A percentile compares a stretch with the other conserved stretches of the same genome.
Evolutionary conservation across 805 yeast species (phyloP).

Genomic region (Wickerhamomyces hampshirensis): DNA sequence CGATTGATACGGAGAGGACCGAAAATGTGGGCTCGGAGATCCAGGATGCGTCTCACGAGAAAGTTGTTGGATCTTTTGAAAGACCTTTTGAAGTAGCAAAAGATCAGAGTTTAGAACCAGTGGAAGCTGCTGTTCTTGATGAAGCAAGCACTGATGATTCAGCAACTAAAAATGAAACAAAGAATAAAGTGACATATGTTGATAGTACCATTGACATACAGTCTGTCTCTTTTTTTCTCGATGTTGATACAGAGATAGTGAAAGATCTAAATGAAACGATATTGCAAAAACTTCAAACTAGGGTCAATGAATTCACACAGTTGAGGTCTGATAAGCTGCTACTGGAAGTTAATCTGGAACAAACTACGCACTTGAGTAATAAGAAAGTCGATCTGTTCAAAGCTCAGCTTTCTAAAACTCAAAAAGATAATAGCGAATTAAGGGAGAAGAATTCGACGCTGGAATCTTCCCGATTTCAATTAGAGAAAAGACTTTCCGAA

Average conservation of each 20-base stretch:
- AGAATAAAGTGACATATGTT: too few relatives aligned
- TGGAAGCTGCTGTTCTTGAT: neutral
- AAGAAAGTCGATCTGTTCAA: conserved; percentile 31
- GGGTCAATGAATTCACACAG: conserved; percentile 30
- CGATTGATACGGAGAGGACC: neutral
- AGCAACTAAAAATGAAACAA: neutral
- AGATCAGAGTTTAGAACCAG: neutral
- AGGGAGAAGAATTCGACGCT: conserved; percentile 19
- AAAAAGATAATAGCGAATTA: conserved; percentile 21
- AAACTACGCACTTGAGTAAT: conserved; percentile 29
- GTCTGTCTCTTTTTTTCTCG: conserved; percentile 31
- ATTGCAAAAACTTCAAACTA: conserved; percentile 26
- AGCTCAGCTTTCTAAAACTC: conserved; percentile 23
- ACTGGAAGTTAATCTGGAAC: conserved; percentile 37
- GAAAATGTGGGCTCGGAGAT: too few relatives aligned
- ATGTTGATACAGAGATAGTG: conserved; percentile 24
- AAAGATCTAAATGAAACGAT: conserved; percentile 17
- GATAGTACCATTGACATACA: conserved; percentile 5
- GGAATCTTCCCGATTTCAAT: conserved; percentile 20
- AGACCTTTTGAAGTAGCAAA: conserved; percentile 11
- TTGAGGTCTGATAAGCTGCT: conserved; percentile 34
- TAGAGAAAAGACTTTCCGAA: conserved; percentile 13
- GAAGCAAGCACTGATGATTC: neutral
- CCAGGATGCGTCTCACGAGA: too few relatives aligned
- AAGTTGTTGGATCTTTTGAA: neutral